Base-by-base conservation (phyloP, 306 rosid species). In the Cicer cuneatum region DNA sequence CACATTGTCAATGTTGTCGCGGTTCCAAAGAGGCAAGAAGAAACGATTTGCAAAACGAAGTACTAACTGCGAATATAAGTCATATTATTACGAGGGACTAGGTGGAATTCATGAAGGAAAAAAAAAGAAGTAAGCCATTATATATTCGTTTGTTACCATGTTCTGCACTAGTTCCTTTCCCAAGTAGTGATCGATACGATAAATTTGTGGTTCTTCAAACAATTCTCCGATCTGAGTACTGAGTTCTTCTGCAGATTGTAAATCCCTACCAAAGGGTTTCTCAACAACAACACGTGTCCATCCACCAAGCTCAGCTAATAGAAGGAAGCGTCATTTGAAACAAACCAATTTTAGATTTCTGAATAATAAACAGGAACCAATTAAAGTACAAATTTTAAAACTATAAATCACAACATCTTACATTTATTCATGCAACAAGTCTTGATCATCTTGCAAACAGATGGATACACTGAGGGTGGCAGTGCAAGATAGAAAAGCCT, bases 201-300 rank as follows among this genome's bases (percentile, higher is more conserved):
- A 94, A 83, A 94, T 87, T 79, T 94, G 98, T 1, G 92, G 82
- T 78, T 94, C 99, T 1, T 89, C 90, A 66, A 94, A 94, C 79
- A 94, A 86, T 75, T 81, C 87, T 75, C 97, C 99, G 42, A 92
- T 90, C 78, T 94, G 96, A 40, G 82, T 41, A 80, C 99, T 94
- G 74, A 94, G 91, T 71, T 85, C 83, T 83, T 94, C 99, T 40
- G 99, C 95, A 81, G 96, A 90, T 64, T 73, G 87, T 69, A 92
- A 84, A 79, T 94, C 99, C 86, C 76, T 94, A 61, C 99, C 99
- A 81, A 94, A 94, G 46, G 99, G 99, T 80, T 94, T 94, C 89
- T 94, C 99, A 73, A 94, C 98, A 85, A 94, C 89, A 83, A 94
- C 75, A 46, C 99, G 96, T 18, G 99, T 94, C 99, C 99, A 94